Base-by-base conservation (phyloP, 108 stramenopile genomes). In the Craspedostauros australis region DNA sequence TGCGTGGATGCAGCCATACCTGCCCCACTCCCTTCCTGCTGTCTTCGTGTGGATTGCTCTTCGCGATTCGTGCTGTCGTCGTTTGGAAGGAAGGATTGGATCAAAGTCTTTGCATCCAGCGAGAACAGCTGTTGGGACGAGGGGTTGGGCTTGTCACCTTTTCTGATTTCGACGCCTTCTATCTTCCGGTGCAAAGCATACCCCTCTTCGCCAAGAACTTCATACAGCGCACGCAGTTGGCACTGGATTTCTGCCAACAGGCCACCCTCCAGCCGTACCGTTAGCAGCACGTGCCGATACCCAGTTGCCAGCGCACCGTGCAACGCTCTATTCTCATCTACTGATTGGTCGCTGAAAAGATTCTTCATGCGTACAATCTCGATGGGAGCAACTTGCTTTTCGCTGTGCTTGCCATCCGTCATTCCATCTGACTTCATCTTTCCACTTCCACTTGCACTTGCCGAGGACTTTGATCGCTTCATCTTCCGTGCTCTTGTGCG, bases 211-310 rank as follows among this genome's bases (percentile, higher is more conserved):
- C 72, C 69, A 22, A 74, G 39, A 0, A 78, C 50, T 8, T 59
- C 28, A 38, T 54, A 66, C 11, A 74, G 26, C n/a, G 43, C 62
- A 12, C 36, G 38, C n/a, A 78, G 46, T 29, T 78, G 64, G 33
- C 73, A 69, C 67, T 78, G 77, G 5, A 78, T 15, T 45, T 78
- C 77, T 73, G 65, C 72, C 38, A 78, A 48, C n/a, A 78, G 33
- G 7, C 59, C 64, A 34, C 40, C 44, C 18, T 57, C 31, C 1
- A 78, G 21, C 9, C 50, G 46, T 19, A 78, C 26, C 39, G 70
- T 74, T 5, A 78, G 33, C 6, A 78, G 46, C 4, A 78, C 54
- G 33, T 78, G 77, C 9, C 72, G 46, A 46, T 78, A 78, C 1
- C 77, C 72, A 30, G 77, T 72, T 38, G 72, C 69, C 7, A 78